A percentile compares a stretch with the other conserved stretches of the same genome.
These are phyloP conservation scores for Cryptococcus neoformans DNA, from an alignment of 1,284 basidiomycete species.

Conservation along the genomic window DNA sequence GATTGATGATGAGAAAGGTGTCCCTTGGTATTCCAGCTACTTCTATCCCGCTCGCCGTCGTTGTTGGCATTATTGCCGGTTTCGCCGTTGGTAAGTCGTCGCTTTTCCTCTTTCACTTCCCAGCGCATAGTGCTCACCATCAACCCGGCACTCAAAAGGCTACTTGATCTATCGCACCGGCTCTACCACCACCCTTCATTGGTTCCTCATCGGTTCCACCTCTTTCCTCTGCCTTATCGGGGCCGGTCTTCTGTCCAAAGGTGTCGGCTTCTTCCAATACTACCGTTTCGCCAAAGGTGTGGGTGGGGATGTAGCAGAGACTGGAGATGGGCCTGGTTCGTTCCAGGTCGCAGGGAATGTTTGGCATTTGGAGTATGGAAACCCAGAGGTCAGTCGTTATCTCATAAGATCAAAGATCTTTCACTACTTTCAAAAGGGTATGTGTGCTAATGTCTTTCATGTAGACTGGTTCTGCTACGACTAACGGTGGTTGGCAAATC, in stretches of 20 bases:
- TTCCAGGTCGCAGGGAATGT: constrained; percentile 75
- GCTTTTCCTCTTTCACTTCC: neutral
- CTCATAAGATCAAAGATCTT: neutral
- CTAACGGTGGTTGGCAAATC: constrained; percentile 49
- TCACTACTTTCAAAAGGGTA: neutral
- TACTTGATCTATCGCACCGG: constrained; percentile 50
- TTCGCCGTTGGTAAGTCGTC: constrained; percentile 54
- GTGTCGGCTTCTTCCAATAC: constrained; percentile 63
- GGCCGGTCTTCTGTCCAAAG: constrained; percentile 78
- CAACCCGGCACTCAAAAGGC: constrained; percentile 11
- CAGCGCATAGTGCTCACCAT: neutral
- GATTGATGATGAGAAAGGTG: constrained; percentile 48
- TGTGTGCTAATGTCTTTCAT: neutral
- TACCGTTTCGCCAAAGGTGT: constrained; percentile 56
- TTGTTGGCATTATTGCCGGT: constrained; percentile 76
- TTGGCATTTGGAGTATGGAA: constrained; percentile 73
- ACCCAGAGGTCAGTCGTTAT: constrained; percentile 54
- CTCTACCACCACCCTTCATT: constrained; percentile 52
- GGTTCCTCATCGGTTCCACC: constrained; percentile 85
- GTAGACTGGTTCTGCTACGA: constrained; percentile 47
- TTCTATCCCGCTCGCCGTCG: constrained; percentile 83
- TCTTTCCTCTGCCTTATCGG: constrained; percentile 87
- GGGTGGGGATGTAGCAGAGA: constrained; percentile 72
- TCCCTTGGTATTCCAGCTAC: constrained; percentile 73
- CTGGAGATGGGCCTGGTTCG: constrained; percentile 51